Conservation (phyloP, 257 asterid species). For the Ajuga chamaepitys region DNA sequence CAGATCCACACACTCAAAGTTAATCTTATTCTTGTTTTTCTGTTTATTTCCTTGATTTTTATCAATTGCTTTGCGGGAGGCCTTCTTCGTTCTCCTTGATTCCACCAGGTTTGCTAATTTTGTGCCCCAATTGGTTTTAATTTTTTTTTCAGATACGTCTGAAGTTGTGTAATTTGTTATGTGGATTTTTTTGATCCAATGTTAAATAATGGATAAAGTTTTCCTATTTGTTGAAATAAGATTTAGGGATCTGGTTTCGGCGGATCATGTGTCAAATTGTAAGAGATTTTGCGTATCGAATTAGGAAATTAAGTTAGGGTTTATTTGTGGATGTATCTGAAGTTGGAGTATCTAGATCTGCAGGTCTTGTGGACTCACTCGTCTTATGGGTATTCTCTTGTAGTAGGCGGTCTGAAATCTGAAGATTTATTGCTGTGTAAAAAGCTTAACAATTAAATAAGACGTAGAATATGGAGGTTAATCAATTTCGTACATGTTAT, state of each 20-base stretch:
- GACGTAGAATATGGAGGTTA: conserved; percentile 4
- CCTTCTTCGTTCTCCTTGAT: conserved; percentile 35
- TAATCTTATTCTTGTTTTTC: not conserved
- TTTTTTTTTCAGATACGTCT: not conserved
- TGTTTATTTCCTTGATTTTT: not conserved
- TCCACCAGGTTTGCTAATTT: conserved; percentile 31
- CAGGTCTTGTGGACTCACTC: not conserved
- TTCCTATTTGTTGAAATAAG: conserved; percentile 1
- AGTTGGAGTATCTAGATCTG: conserved; percentile 27
- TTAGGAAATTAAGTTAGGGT: conserved; percentile 12
- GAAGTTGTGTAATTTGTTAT: not conserved
- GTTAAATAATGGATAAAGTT: not conserved
- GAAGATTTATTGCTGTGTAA: not conserved
- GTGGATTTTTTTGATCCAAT: conserved; percentile 18
- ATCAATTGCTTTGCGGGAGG: conserved; percentile 19
- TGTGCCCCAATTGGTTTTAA: not conserved
- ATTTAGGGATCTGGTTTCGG: conserved; percentile 18
- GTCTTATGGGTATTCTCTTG: not conserved
- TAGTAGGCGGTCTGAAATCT: conserved; percentile 11
- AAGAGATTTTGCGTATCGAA: not conserved
- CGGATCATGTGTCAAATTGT: conserved; percentile 22
- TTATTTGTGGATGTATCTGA: conserved; percentile 1
- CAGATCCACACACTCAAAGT: conserved; percentile 24
- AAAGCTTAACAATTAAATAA: conserved; percentile 1
- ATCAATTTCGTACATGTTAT: not conserved